Conservation (phyloP, 2,329 filamentous ascomycete genomes). For the Didymella glomerata region DNA sequence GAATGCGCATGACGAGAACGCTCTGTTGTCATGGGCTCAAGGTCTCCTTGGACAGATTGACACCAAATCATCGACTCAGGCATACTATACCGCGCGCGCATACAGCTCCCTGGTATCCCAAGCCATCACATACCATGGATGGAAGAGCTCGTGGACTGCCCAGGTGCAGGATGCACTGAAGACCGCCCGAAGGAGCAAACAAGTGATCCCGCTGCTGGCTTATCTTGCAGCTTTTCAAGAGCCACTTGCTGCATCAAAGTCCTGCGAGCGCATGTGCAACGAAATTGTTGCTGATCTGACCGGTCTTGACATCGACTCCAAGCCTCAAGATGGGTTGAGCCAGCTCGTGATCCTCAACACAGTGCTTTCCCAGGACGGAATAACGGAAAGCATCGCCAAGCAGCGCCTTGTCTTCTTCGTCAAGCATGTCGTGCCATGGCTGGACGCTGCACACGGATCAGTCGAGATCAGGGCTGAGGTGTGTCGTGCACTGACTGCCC, state of each 20-base stretch:
- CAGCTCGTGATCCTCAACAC: slow-evolving; percentile 64
- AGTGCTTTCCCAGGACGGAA: slow-evolving; percentile 60
- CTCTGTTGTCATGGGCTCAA: slow-evolving; percentile 39
- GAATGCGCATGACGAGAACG: slow-evolving; percentile 22
- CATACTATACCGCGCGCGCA: slow-evolving; percentile 56
- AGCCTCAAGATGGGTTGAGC: slow-evolving; percentile 55
- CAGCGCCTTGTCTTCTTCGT: slow-evolving; percentile 83
- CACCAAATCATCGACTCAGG: slow-evolving; percentile 31
- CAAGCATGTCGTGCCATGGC: slow-evolving; percentile 77
- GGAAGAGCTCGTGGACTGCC: slow-evolving; percentile 46
- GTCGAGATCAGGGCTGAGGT: slow-evolving; percentile 63
- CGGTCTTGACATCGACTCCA: slow-evolving; percentile 57
- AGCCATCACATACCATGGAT: slow-evolving; percentile 54
- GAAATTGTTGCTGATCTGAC: slow-evolving; percentile 69
- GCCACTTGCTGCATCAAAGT: slow-evolving; percentile 57
- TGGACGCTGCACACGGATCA: slow-evolving; percentile 63
- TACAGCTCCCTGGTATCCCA: slow-evolving; percentile 50
- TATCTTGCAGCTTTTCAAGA: slow-evolving; percentile 60
- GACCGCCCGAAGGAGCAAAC: slow-evolving; percentile 43
- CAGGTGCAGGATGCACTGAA: slow-evolving; percentile 50
- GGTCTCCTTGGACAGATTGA: slow-evolving; percentile 36
- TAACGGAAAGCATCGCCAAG: slow-evolving; percentile 60
- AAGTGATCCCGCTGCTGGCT: slow-evolving; percentile 58
- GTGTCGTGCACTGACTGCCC: slow-evolving; percentile 61
- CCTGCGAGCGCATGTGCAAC: slow-evolving; percentile 64